These are phyloP conservation scores for Zea luxurians DNA, from an alignment of 176 grass and related monocot species.

Conservation along the genomic window DNA sequence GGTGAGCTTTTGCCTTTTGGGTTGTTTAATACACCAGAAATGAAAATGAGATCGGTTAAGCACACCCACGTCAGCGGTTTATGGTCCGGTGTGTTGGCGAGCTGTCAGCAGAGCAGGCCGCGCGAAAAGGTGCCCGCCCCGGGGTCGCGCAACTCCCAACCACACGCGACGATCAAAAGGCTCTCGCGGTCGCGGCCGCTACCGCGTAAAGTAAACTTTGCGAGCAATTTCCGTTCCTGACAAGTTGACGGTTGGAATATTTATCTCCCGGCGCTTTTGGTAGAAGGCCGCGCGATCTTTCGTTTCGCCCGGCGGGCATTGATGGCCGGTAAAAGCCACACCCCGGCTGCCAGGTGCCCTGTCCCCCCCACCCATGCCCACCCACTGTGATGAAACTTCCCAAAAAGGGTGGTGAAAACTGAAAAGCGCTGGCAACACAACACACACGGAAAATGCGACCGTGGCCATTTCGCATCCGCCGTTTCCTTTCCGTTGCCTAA, in stretches of 20 bases:
- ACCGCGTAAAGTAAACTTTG: slow-evolving; percentile 34
- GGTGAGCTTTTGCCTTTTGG: no score
- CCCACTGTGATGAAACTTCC: slow-evolving; percentile 34
- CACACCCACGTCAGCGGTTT: not conserved
- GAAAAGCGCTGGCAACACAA: slow-evolving; percentile 2
- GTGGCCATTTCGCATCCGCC: no score
- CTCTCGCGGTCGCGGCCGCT: no score
- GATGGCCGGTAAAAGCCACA: slow-evolving; percentile 24
- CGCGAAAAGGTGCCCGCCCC: slow-evolving; percentile 31
- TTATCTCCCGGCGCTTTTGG: slow-evolving; percentile 38
- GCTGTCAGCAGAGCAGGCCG: not conserved
- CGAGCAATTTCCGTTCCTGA: slow-evolving; percentile 26
- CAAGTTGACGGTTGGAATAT: slow-evolving; percentile 51
- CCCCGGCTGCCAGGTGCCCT: slow-evolving; percentile 33
- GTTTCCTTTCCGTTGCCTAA: no score
- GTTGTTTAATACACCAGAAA: no score
- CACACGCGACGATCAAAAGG: slow-evolving; percentile 15
- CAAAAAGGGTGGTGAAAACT: slow-evolving; percentile 44
- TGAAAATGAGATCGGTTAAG: no score
- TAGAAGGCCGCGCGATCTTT: slow-evolving; percentile 27
- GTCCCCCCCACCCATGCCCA: not conserved
- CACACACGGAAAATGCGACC: slow-evolving; percentile 31
- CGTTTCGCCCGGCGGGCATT: slow-evolving; percentile 1
- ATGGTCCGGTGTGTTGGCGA: no score
- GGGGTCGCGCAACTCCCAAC: slow-evolving; percentile 37